phyloP scores from a whole-genome alignment of 176 grass and related monocot genomes.

The Pontederia paniculata region DNA sequence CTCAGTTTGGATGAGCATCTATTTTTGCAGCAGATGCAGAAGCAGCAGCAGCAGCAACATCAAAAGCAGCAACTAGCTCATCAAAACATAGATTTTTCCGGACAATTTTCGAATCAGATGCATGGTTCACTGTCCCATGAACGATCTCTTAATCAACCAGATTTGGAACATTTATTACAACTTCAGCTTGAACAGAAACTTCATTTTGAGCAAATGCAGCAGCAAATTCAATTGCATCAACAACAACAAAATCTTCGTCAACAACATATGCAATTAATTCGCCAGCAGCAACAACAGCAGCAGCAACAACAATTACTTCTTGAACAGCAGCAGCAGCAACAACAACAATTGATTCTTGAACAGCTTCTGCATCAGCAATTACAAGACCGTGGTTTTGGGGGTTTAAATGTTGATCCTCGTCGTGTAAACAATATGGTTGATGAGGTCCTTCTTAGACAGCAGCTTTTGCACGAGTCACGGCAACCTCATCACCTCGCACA shows the following conservation, averaged over 20 bases:
- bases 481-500: constrained; percentile 56
- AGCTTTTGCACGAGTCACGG: constrained; percentile 72
- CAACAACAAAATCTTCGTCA: constrained; percentile 1
- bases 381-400: constrained; percentile 48
- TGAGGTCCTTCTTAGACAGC: constrained; percentile 61
- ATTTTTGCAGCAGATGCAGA: constrained; percentile 17
- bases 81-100: constrained; percentile 9
- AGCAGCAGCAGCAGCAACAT: constrained; percentile 9
- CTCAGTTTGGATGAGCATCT: constrained; percentile 65
- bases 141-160: neutral
- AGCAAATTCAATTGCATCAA: constrained; percentile 11
- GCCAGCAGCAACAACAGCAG: constrained; percentile 57
- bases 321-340: constrained; percentile 36
- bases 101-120: constrained; percentile 2
- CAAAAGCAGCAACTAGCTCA: constrained; percentile 5
- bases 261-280: constrained; percentile 26
- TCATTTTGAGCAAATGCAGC: constrained; percentile 58
- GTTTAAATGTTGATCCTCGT: constrained; percentile 20
- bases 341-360: constrained; percentile 67
- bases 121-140: neutral
- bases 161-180: constrained; percentile 8
- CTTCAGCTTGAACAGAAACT: constrained; percentile 41
- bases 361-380: constrained; percentile 78
- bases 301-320: constrained; percentile 32
- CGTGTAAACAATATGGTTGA: constrained; percentile 40